A percentile compares a stretch with the other conserved stretches of the same genome.
Conservation (phyloP, 192 early-diverging fungal species). For the Coemansia sp. region DNA sequence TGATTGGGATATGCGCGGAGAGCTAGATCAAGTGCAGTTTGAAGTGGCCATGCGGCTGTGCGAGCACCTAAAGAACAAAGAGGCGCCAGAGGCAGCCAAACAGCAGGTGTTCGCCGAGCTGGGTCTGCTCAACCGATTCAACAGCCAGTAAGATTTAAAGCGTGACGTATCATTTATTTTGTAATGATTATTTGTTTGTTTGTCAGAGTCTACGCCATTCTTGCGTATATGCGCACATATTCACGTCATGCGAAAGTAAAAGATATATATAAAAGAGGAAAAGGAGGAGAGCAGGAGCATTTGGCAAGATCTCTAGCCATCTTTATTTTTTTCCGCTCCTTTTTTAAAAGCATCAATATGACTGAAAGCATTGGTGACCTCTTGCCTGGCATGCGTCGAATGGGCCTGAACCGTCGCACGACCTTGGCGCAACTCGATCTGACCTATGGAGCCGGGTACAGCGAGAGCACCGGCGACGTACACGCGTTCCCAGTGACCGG, state of each 20-base stretch:
- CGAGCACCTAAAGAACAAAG: constrained; percentile 39
- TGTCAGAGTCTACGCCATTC: background rate
- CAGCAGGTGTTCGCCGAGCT: constrained; percentile 40
- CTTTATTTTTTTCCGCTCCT: background rate
- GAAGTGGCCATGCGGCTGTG: constrained; percentile 79
- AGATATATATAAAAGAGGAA: background rate
- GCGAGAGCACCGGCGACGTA: constrained; percentile 32
- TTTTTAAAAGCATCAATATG: constrained; percentile 14
- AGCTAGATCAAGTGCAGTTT: constrained; percentile 83
- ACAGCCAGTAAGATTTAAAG: background rate
- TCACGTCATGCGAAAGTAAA: background rate
- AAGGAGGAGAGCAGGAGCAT: background rate
- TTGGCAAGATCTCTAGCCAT: background rate
- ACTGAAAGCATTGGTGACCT: constrained; percentile 36
- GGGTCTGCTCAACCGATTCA: constrained; percentile 37
- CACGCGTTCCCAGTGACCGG: constrained; percentile 30
- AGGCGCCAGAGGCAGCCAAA: constrained; percentile 32
- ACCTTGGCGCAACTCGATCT: constrained; percentile 24
- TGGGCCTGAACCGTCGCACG: constrained; percentile 31
- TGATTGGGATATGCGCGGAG: constrained; percentile 83
- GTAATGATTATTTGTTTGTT: background rate
- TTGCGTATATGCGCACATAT: background rate
- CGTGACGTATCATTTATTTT: background rate
- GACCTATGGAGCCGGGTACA: constrained; percentile 42
- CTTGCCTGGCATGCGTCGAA: constrained; percentile 40